Conservation (phyloP, 192 early-diverging fungal species). For the Entomortierella beljakovae region DNA sequence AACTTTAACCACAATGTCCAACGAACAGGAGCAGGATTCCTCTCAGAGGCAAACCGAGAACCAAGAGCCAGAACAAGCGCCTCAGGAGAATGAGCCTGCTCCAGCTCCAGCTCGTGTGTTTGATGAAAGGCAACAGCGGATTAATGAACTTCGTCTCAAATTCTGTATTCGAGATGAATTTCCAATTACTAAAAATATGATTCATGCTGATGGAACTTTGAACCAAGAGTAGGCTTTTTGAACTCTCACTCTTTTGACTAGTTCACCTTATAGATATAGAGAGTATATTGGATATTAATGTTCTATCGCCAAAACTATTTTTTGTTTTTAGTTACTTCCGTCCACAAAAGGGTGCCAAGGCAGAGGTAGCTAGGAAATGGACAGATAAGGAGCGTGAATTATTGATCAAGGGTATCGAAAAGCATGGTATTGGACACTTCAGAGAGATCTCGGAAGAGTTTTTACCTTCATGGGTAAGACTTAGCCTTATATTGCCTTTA, state of each 20-base stretch:
- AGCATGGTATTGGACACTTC: constrained; percentile 89
- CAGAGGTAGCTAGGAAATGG: constrained; percentile 78
- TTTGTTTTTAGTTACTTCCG: constrained; percentile 71
- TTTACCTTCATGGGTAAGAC: constrained; percentile 79
- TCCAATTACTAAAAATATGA: constrained; percentile 86
- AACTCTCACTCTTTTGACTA: constrained; percentile 9
- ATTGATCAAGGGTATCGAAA: constrained; percentile 84
- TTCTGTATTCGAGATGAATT: constrained; percentile 88
- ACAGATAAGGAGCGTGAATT: constrained; percentile 81
- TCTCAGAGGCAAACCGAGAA: background rate
- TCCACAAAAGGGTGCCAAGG: constrained; percentile 74
- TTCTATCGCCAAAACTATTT: background rate
- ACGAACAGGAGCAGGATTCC: constrained; percentile 7
- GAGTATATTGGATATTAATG: too few relatives aligned
- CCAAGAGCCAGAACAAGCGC: constrained; percentile 3
- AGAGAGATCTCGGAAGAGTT: constrained; percentile 84
- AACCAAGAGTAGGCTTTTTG: constrained; percentile 81
- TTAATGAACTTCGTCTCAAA: constrained; percentile 84
- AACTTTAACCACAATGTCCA: constrained; percentile 9
- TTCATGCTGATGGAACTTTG: constrained; percentile 83
- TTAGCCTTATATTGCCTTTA: background rate
- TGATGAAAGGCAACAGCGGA: constrained; percentile 73
- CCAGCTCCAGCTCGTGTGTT: constrained; percentile 34
- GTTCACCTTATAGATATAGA: too few relatives aligned
- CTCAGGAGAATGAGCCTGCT: constrained; percentile 1